These are phyloP conservation scores for Erodium texanum DNA, from an alignment of 441 rosid species.

Conservation along the genomic window DNA sequence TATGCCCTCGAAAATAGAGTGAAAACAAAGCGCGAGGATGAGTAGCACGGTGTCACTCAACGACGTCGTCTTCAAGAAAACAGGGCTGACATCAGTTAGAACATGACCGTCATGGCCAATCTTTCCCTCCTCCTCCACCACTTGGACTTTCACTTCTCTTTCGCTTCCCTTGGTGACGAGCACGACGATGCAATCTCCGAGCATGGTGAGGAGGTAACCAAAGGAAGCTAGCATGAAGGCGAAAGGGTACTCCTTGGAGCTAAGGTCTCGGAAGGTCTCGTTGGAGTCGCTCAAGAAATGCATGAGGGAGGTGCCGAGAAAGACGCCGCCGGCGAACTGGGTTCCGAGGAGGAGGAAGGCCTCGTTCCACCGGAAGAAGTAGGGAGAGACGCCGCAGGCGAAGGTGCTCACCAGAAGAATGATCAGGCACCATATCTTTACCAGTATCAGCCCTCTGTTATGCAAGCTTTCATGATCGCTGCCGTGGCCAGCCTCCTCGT, in stretches of 20 bases:
- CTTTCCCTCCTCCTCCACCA: slow-evolving; percentile 11
- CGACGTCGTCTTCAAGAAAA: slow-evolving; percentile 31
- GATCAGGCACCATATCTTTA: slow-evolving; percentile 53
- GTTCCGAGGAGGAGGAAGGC: slow-evolving; percentile 53
- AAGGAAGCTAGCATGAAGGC: slow-evolving; percentile 54
- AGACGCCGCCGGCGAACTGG: slow-evolving; percentile 64
- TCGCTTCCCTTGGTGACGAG: slow-evolving; percentile 22
- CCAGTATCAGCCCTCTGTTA: slow-evolving; percentile 32
- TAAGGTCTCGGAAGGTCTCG: slow-evolving; percentile 43
- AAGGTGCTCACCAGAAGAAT: slow-evolving; percentile 50
- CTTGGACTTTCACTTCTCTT: slow-evolving; percentile 15
- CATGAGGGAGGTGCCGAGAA: slow-evolving; percentile 49
- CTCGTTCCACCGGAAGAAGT: slow-evolving; percentile 59
- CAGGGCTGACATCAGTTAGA: no score
- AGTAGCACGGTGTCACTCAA: slow-evolving; percentile 53
- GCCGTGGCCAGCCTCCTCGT: not conserved
- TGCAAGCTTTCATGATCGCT: slow-evolving; percentile 17
- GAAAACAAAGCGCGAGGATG: slow-evolving; percentile 53
- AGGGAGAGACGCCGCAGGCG: slow-evolving; percentile 57
- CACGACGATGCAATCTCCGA: slow-evolving; percentile 41
- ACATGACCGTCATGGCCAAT: not conserved
- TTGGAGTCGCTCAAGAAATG: slow-evolving; percentile 60
- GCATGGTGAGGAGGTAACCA: slow-evolving; percentile 60
- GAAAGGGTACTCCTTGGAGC: slow-evolving; percentile 44
- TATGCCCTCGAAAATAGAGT: slow-evolving; percentile 61